phyloP scores from a whole-genome alignment of 148 eudicot genomes.

The Pharnaceum exiguum region DNA sequence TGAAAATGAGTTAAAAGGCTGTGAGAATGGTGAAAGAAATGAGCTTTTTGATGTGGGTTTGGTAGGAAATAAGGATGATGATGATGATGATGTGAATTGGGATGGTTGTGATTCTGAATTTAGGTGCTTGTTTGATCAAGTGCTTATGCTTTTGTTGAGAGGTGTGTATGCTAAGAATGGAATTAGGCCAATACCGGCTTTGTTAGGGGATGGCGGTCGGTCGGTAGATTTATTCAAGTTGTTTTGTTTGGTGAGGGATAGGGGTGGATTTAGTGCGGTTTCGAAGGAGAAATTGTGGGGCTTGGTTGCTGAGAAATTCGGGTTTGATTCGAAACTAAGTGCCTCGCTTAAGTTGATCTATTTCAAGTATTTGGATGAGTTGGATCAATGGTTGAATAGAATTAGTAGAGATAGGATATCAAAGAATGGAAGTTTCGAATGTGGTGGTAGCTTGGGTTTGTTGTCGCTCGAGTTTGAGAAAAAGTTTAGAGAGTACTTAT shows the following conservation, averaged over 20 bases:
- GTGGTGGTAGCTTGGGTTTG: conserved; percentile 48
- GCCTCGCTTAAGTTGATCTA: conserved; percentile 52
- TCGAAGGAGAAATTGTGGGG: conserved; percentile 65
- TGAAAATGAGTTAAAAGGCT: conserved; percentile 26
- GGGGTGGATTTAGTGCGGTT: conserved; percentile 61
- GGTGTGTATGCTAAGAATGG: conserved; percentile 42
- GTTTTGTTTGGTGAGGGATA: conserved; percentile 66
- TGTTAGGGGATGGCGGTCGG: conserved; percentile 50
- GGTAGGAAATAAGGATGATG: conserved; percentile 28
- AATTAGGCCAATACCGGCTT: conserved; percentile 49
- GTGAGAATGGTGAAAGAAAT: conserved; percentile 21
- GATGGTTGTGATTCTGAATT: conserved; percentile 46
- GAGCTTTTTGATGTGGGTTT: conserved; percentile 12
- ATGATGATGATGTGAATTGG: conserved; percentile 32
- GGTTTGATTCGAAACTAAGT: conserved; percentile 29
- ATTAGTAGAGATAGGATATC: conserved; percentile 29
- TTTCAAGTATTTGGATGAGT: conserved; percentile 55
- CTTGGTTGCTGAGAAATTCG: conserved; percentile 51
- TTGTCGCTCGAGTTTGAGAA: conserved; percentile 47
- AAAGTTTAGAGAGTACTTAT: conserved; percentile 29
- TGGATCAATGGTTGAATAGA: conserved; percentile 61
- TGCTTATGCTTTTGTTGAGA: conserved; percentile 36
- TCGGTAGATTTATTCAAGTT: conserved; percentile 63
- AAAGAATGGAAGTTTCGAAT: conserved; percentile 31
- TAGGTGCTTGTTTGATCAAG: conserved; percentile 64